Evolutionary conservation across 306 rosid genomes (phyloP).

Genomic region (Trichosanthes cucumerina): DNA sequence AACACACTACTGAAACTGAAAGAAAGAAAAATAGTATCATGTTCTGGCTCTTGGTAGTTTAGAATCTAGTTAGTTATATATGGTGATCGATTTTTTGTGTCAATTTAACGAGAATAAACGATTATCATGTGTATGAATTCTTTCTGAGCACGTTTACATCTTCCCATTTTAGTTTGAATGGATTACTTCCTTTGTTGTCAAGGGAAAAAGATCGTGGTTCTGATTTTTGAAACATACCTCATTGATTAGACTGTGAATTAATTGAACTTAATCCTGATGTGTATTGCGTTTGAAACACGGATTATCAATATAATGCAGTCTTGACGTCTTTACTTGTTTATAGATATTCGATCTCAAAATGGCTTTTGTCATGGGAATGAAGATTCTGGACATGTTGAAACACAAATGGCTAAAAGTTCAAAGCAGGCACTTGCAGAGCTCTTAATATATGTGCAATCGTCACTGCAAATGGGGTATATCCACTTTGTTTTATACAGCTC

Average conservation of each 20-base stretch:
- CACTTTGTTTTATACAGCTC: background rate
- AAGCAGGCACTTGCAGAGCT: constrained; percentile 65
- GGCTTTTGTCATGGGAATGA: constrained; percentile 33
- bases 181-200: background rate
- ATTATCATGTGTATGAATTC: background rate
- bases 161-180: background rate
- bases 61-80: background rate
- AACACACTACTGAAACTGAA: background rate
- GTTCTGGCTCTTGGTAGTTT: background rate
- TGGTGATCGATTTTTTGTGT: background rate
- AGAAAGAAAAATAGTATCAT: background rate
- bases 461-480: constrained; percentile 45
- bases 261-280: background rate
- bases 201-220: background rate
- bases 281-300: background rate
- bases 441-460: constrained; percentile 41
- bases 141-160: background rate
- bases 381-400: constrained; percentile 41
- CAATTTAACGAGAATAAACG: background rate
- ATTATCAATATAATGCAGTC: background rate
- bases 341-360: constrained; percentile 55
- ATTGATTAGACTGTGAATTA: background rate
- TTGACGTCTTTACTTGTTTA: background rate
- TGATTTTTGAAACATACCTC: background rate
- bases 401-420: constrained; percentile 34